These are phyloP conservation scores for Boletellus emodensis DNA, from an alignment of 768 basidiomycete species.

Conservation along the genomic window DNA sequence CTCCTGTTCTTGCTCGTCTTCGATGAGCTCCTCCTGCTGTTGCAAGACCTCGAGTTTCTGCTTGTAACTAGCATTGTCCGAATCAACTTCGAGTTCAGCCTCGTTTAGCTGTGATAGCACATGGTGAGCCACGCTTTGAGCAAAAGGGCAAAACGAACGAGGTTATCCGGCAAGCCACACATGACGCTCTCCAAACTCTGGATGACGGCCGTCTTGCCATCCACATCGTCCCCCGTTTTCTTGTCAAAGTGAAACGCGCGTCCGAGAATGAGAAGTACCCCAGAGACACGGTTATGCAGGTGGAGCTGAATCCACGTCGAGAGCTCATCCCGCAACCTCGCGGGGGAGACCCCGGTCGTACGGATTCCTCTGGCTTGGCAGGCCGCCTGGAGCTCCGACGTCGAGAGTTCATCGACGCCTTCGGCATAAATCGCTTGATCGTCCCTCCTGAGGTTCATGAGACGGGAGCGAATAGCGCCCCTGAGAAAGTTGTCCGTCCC, in stretches of 20 bases:
- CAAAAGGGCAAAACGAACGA: slow-evolving; percentile 52
- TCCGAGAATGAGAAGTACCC: slow-evolving; percentile 89
- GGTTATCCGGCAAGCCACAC: slow-evolving; percentile 87
- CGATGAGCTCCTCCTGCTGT: slow-evolving; percentile 98
- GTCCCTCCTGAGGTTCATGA: slow-evolving; percentile 81
- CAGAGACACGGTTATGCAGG: slow-evolving; percentile 85
- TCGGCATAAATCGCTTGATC: slow-evolving; percentile 90
- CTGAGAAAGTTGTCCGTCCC: slow-evolving; percentile 98
- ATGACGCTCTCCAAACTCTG: slow-evolving; percentile 84
- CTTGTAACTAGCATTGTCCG: slow-evolving; percentile 92
- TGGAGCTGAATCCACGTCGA: slow-evolving; percentile 92
- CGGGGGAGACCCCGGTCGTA: slow-evolving; percentile 81
- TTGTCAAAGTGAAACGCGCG: slow-evolving; percentile 93
- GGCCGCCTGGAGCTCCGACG: slow-evolving; percentile 85
- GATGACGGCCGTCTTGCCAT: slow-evolving; percentile 79
- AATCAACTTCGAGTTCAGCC: slow-evolving; percentile 94
- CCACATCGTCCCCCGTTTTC: slow-evolving; percentile 67
- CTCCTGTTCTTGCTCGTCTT: slow-evolving; percentile 98
- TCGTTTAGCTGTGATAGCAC: slow-evolving; percentile 74
- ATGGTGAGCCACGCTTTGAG: not conserved
- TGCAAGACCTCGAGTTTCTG: slow-evolving; percentile 97
- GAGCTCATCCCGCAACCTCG: slow-evolving; percentile 84
- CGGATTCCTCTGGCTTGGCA: slow-evolving; percentile 94
- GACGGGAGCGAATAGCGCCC: slow-evolving; percentile 79
- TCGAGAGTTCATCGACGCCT: slow-evolving; percentile 88